Percentiles rank a stretch among this genome's conserved stretches.
phyloP scores from a whole-genome alignment of 306 rosid genomes.

The Psophocarpus tetragonolobus region DNA sequence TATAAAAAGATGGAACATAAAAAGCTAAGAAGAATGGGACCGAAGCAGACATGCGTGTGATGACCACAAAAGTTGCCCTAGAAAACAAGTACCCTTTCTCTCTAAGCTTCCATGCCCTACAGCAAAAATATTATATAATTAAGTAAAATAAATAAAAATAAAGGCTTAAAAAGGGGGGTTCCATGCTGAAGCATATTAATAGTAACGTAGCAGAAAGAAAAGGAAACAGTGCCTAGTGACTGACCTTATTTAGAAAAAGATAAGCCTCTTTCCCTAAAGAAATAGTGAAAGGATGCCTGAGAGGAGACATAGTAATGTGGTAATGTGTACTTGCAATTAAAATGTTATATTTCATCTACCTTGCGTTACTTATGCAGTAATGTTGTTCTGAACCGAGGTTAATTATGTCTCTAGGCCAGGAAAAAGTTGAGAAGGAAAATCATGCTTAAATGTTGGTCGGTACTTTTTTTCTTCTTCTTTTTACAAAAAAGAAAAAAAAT shows the following conservation, averaged over 20 bases:
- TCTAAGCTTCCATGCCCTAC: constrained; percentile 45
- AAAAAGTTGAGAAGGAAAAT: neutral
- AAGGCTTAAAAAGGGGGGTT: neutral
- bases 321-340: constrained; percentile 50
- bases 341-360: constrained; percentile 26
- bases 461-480: neutral
- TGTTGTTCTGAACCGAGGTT: neutral
- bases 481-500: neutral
- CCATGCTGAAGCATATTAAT: constrained; percentile 37
- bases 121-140: constrained; percentile 13
- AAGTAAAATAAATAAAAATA: constrained; percentile 17
- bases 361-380: constrained; percentile 24
- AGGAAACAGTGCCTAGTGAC: constrained; percentile 52
- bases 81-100: constrained; percentile 44
- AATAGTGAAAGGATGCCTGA: constrained; percentile 41
- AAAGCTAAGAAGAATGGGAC: constrained; percentile 61
- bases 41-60: constrained; percentile 84
- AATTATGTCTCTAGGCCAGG: neutral
- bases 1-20: constrained; percentile 24
- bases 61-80: constrained; percentile 66
- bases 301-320: constrained; percentile 56
- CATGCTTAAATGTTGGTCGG: neutral
- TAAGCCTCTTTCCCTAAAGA: constrained; percentile 44
- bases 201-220: constrained; percentile 43
- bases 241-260: constrained; percentile 49